phyloP scores from a whole-genome alignment of 202 grass and related monocot species.

The Carex arenaria region DNA sequence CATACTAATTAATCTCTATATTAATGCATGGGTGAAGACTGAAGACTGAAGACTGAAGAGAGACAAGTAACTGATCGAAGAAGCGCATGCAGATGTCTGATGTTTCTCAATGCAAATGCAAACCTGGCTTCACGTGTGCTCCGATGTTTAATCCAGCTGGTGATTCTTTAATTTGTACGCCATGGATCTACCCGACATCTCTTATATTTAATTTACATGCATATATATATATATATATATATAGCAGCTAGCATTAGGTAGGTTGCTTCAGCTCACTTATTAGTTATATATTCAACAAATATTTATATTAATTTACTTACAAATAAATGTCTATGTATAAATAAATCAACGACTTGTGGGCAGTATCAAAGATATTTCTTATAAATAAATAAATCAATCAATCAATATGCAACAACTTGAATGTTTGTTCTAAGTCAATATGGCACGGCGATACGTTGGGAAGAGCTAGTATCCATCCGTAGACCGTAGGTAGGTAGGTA shows the following conservation, averaged over 20 bases:
- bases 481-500: too few relatives aligned
- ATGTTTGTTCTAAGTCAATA: neutral
- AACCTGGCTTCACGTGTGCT: constrained; percentile 32
- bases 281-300: too few relatives aligned
- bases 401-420: too few relatives aligned
- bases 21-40: too few relatives aligned
- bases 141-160: constrained; percentile 11
- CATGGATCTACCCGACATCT: constrained; percentile 21
- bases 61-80: constrained; percentile 7
- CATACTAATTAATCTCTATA: too few relatives aligned
- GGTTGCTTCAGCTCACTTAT: neutral
- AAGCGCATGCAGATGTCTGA: neutral
- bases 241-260: constrained; percentile 4
- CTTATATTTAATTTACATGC: neutral
- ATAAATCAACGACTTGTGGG: neutral
- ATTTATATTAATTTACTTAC: too few relatives aligned
- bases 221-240: too few relatives aligned
- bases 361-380: neutral
- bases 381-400: neutral
- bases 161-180: neutral
- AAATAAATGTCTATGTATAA: neutral
- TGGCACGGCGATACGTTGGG: neutral
- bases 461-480: too few relatives aligned
- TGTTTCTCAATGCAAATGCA: constrained; percentile 13
- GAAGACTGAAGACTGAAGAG: too few relatives aligned